Evolutionary conservation across 2,329 filamentous ascomycete genomes (phyloP).

Genomic region (Fusarium sp.): DNA sequence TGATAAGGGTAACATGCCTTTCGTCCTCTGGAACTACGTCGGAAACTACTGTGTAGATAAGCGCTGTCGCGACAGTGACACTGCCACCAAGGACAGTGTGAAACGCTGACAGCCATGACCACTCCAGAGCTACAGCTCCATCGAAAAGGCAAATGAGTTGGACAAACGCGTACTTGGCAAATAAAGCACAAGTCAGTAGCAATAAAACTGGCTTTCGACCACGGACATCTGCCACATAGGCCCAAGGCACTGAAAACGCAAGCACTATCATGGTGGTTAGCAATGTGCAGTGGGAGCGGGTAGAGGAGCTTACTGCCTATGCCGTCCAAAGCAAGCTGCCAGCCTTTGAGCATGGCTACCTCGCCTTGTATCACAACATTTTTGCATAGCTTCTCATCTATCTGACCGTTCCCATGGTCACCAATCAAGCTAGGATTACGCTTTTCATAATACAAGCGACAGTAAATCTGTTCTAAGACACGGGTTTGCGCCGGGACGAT

Average conservation of each 20-base stretch:
- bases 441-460: neutral
- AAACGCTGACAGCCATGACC: neutral
- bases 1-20: neutral
- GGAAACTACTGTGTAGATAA: neutral
- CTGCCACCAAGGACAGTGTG: neutral
- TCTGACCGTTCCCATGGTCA: neutral
- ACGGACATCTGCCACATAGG: neutral
- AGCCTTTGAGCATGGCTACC: neutral
- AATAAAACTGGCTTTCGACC: neutral
- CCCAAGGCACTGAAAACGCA: neutral
- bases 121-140: neutral
- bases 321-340: neutral
- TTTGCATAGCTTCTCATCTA: neutral
- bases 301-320: neutral
- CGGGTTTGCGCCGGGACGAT: neutral
- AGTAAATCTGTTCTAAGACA: neutral
- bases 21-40: neutral
- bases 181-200: neutral
- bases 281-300: rapidly evolving
- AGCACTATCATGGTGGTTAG: neutral
- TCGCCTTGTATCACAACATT: neutral
- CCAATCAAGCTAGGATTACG: neutral
- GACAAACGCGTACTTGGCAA: neutral
- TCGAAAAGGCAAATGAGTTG: neutral
- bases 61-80: neutral